Evolutionary conservation across 345 rosid species (phyloP), one percentile per base, ranked within the genome.

Genomic region (Aegle marmelos): DNA sequence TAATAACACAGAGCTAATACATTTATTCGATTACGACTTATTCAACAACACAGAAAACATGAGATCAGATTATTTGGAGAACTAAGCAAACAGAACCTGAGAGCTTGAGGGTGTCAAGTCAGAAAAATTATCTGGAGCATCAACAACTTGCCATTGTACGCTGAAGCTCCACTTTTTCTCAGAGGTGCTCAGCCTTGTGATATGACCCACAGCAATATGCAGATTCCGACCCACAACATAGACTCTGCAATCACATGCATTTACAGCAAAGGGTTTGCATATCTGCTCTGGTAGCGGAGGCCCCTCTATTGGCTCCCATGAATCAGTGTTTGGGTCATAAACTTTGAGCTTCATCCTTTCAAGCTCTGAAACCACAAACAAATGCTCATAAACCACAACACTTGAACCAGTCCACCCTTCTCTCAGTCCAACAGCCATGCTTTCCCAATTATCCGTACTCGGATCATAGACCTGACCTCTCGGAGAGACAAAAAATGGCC

Each of bases 351-450:
- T 94, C 98, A 94, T 94, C 70, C 98, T 88, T 86, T 94, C 96
- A 7, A 85, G 86, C 78, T 94, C 97, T 1, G 96, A 88, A 21
- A 94, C 97, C 79, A 92, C 89, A 76, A 94, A 94, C 76, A 94
- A 85, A 72, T 84, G 87, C 17, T 86, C 94, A 27, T 91, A 84
- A 16, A 91, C 85, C 70, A 94, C 96, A 0, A 92, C 93, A 74
- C 97, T 94, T 2, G 97, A 90, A 70, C 98, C 98, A 2, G 97
- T 92, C 98, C 98, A 94, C 22, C 98, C 98, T 88, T 94, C 96
- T 76, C 91, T 83, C 72, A 94, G 69, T 76, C 97, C 97, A 59
- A 82, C 88, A 7, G 92, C 82, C 98, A 94, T 94, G 57, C 75
- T 84, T 79, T 94, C 94, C 96, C 98, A 92, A n/a, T 76, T 80